Conservation (phyloP, 208 protist species). For the Trichomonas gallinae region DNA sequence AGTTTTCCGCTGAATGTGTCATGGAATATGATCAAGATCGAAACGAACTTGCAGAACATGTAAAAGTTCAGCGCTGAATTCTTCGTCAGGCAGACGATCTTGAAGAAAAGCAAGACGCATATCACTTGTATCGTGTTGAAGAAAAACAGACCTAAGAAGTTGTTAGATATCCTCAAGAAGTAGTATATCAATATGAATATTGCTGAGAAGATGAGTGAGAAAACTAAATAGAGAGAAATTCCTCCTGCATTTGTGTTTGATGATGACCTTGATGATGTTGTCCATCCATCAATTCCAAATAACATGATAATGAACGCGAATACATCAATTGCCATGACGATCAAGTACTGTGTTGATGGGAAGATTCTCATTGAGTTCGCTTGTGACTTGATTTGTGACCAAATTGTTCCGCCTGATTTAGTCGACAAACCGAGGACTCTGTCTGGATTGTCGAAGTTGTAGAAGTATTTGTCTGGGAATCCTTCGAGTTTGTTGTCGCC, state of each 20-base stretch:
- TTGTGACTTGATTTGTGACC: background rate
- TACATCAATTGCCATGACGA: background rate
- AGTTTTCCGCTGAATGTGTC: background rate
- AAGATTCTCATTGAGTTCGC: background rate
- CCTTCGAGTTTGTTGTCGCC: background rate
- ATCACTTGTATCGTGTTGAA: background rate
- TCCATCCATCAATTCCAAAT: background rate
- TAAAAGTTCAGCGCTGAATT: background rate
- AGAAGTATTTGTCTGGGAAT: background rate
- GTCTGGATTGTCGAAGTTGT: background rate
- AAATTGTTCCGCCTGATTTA: background rate
- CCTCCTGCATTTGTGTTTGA: no score
- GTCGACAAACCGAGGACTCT: background rate
- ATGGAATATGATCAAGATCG: background rate
- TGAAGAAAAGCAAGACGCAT: background rate
- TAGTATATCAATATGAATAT: background rate
- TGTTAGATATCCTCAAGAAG: background rate
- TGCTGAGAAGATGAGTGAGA: background rate
- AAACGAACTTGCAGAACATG: background rate
- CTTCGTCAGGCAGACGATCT: background rate
- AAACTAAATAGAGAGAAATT: background rate
- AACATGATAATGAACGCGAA: background rate
- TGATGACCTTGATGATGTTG: background rate
- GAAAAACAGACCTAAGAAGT: background rate
- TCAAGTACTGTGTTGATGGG: background rate